Conservation (phyloP, 2,329 filamentous ascomycete species). For the Trichoderma harzianum region DNA sequence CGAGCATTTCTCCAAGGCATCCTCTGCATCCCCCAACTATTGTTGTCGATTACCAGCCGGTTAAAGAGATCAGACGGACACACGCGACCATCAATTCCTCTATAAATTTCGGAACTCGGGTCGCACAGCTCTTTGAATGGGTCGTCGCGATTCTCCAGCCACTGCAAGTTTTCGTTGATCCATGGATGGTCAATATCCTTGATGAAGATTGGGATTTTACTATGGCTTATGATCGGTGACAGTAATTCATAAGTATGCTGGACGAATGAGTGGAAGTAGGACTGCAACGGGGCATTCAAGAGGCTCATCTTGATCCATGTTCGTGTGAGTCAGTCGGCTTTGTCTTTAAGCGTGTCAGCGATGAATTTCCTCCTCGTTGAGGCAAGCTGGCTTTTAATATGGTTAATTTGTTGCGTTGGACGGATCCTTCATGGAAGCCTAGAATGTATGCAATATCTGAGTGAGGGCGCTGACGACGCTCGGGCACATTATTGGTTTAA, state of each 20-base stretch:
- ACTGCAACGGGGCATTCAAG: background rate
- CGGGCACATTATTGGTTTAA: background rate
- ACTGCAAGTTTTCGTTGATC: background rate
- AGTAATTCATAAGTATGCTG: background rate
- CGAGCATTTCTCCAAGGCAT: background rate
- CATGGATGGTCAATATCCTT: background rate
- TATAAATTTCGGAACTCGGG: background rate
- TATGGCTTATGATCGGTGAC: background rate
- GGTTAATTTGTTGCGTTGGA: background rate
- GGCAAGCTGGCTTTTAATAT: background rate
- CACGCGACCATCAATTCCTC: background rate
- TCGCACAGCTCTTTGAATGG: background rate
- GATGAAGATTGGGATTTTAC: background rate
- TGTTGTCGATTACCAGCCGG: background rate
- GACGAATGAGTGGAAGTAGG: background rate
- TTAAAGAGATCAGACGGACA: background rate
- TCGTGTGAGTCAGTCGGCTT: background rate
- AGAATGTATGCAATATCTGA: background rate
- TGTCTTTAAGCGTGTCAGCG: background rate
- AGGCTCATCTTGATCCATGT: background rate
- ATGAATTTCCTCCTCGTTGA: background rate
- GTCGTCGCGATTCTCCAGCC: background rate
- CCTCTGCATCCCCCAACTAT: background rate
- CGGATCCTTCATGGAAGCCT: background rate
- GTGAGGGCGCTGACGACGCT: background rate